Evolutionary conservation across 139 green algal species (phyloP).

Genomic region (Tetraselmis chui): DNA sequence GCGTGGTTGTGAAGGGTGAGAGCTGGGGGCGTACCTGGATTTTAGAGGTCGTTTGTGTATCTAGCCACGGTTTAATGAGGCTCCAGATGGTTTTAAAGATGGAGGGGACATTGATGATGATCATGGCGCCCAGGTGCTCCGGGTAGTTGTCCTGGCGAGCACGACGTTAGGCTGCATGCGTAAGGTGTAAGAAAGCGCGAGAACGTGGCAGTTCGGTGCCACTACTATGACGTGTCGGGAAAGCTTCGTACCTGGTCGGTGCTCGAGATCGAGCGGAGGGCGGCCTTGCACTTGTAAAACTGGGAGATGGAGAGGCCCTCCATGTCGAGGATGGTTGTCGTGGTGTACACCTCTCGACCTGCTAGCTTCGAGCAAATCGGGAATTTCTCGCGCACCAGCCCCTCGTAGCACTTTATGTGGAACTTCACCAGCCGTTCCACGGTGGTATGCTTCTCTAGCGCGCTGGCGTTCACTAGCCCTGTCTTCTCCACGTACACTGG

Average conservation of each 20-base stretch:
- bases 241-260: slow-evolving; percentile 32
- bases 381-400: slow-evolving; percentile 23
- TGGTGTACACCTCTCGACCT: slow-evolving; percentile 25
- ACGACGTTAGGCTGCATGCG: too few species aligned
- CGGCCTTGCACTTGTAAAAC: slow-evolving; percentile 27
- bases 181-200: too few species aligned
- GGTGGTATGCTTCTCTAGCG: slow-evolving; percentile 27
- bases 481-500: slow-evolving; percentile 40
- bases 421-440: slow-evolving; percentile 33
- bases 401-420: slow-evolving; percentile 37
- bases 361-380: slow-evolving; percentile 22
- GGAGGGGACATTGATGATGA: slow-evolving; percentile 53
- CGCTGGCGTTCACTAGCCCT: background rate
- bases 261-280: slow-evolving; percentile 17
- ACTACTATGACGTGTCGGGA: too few species aligned
- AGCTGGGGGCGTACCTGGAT: slow-evolving; percentile 30
- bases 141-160: slow-evolving; percentile 52
- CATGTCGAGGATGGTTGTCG: slow-evolving; percentile 40
- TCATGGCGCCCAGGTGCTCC: slow-evolving; percentile 48
- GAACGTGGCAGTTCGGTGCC: too few species aligned
- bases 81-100: slow-evolving; percentile 47
- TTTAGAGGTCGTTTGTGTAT: slow-evolving; percentile 46
- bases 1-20: too few species aligned
- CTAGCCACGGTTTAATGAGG: slow-evolving; percentile 45
- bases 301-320: slow-evolving; percentile 27